Evolutionary conservation across 805 yeast genomes (phyloP), one percentile per base, ranked within the genome.

Genomic region (Wickerhamomyces xylosicus): DNA sequence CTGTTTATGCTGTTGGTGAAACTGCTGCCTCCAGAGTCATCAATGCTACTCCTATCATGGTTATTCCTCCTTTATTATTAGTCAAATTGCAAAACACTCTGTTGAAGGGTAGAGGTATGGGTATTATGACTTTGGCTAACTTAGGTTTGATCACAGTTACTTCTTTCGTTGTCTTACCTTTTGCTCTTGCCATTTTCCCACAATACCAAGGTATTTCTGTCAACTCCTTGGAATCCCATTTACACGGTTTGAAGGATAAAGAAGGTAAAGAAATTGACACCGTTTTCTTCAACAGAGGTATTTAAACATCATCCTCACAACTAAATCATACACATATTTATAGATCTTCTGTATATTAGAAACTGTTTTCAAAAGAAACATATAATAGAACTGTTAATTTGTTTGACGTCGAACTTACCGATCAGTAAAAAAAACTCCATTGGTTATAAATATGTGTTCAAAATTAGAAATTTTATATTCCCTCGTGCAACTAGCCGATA

Each of bases 41-140:
- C 49, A 92, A 87, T 53, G 97, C 97, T 15, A 84, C 98, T 0
- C 99, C 99, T 16, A 74, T 92, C 51, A 92, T 92, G 99, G 98
- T 85, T 17, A 59, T 92, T 5, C 98, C 99, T 2, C 97, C 99
- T 3, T 69, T 92, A 51, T 54, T 85, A 20, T 69, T 92, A 33
- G 86, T 87, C 35, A 74, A 69, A 57, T 66, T 92, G 47, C 97
- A 92, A 63, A 73, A 71, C 47, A 69, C 79, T 1, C 54, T 79
- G 15, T 67, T 89, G 46, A 77, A 73, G 53, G 82, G 84, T 27
- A 83, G 77, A 56, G 72, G 89, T 7, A 60, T 74, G 42, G 67
- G 77, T 16, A 62, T 74, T 4, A 86, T 82, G 52, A 80, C 83
- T 5, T 53, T 69, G 14, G 79, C 78, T n/a, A 92, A 89, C 56